phyloP scores from a whole-genome alignment of 1,284 basidiomycete species.

The Malassezia sp. region DNA sequence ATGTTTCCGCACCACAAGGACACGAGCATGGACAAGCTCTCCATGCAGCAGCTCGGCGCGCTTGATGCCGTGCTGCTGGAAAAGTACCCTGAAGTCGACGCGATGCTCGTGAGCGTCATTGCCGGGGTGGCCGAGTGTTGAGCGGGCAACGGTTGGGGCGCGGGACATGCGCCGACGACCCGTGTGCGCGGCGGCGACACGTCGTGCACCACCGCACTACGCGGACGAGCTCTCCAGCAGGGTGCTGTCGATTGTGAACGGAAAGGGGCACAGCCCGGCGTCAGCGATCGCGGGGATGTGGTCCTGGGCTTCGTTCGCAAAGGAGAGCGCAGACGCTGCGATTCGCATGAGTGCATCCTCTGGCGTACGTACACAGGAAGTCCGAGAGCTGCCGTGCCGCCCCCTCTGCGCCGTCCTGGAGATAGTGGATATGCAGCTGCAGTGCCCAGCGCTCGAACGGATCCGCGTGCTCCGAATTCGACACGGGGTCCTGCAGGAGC shows the following conservation, averaged over 20 bases:
- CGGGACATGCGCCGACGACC: background rate
- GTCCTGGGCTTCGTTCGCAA: constrained; percentile 11
- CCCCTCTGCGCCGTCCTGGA: background rate
- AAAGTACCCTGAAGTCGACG: constrained; percentile 38
- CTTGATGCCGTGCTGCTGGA: constrained; percentile 29
- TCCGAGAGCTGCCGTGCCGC: background rate
- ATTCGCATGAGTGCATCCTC: background rate
- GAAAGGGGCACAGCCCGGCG: constrained; percentile 11
- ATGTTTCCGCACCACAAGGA: constrained; percentile 37
- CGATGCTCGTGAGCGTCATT: constrained; percentile 40
- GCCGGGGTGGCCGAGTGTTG: constrained; percentile 30
- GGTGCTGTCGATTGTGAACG: constrained; percentile 9
- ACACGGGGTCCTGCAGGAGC: too few relatives aligned
- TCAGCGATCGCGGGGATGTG: constrained; percentile 6
- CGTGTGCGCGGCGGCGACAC: too few relatives aligned
- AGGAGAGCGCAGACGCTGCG: constrained; percentile 8
- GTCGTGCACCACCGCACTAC: too few relatives aligned
- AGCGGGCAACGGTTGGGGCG: background rate
- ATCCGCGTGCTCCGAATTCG: too few relatives aligned
- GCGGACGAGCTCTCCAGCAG: background rate
- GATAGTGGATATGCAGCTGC: constrained; percentile 7
- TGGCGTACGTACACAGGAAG: constrained; percentile 8
- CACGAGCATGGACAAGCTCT: constrained; percentile 12
- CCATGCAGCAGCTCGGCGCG: constrained; percentile 25
- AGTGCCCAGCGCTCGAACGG: constrained; percentile 15